Base-by-base conservation (phyloP, 1,284 basidiomycete species). In the Ceratobasidium sp. region DNA sequence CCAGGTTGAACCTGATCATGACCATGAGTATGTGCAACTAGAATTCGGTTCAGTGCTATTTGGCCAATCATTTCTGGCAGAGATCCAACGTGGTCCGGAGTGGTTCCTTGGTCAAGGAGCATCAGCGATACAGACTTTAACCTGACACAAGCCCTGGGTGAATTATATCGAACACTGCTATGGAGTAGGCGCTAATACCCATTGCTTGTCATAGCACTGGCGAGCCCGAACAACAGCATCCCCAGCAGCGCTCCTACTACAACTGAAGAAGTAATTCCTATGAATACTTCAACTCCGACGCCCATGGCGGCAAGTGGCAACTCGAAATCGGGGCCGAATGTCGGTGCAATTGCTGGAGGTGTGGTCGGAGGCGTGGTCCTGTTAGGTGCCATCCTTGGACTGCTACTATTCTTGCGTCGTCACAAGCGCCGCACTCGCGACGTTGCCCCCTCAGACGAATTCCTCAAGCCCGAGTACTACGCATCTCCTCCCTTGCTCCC, bases 391-490 rank as follows among this genome's bases (percentile, higher is more conserved):
- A 56, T 69, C n/a, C n/a, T 51, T 28, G 64, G 36, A 21, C 40
- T 69, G 8, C 14, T 44, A 7, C 28, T 69, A 21, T 69, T 53
- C 36, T 16, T 69, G 38, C 64, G 38, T 38, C 53, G 38, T 40
- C 64, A 53, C 14, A 56, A 58, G 25, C 64, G 64, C 40, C 64
- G 64, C 25, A 14, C 51, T 28, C 64, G 64, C 16, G 51, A 69
- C 28, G 53, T 69, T 3, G 51, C 64, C 21, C 64, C 64, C 28
- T 69, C 64, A 18, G 33, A 33, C 40, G 64, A 69, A 48, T 69
- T 69, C 53, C 51, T 69, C 38, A 69, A 69, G 38, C 64, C 64
- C 53, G 64, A 69, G 64, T 69, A 69, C 38, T 69, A 69, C 38
- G 53, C 53, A 28, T 56, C 64, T 9, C 64, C 64, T 3, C 64